Evolutionary conservation across 495 filamentous ascomycete genomes (phyloP), one percentile per base, ranked within the genome.

Genomic region (Talaromyces liani): DNA sequence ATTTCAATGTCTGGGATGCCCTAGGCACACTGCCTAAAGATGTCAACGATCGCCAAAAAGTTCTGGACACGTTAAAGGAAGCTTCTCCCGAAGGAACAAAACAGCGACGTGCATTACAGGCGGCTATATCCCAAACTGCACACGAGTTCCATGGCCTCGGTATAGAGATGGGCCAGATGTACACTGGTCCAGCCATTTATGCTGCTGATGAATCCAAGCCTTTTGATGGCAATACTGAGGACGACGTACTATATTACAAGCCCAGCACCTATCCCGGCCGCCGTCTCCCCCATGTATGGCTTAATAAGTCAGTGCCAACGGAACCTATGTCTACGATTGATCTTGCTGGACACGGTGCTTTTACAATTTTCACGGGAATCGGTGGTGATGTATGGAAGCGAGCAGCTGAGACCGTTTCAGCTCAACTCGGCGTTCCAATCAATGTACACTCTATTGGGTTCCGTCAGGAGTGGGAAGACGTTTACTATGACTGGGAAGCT

Each of bases 271-370:
- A 80, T 63, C 82, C 82, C 6, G 82, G 82, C 24, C 74, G 71
- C 41, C 73, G 82, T 8, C 67, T 83, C 3, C 82, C 82, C 6
- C 82, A 85, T 66, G 82, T 76, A 1, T 85, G 82, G 82, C 67
- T 85, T 0, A 83, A 82, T 31, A 75, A 72, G 16, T 63, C 66
- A 3, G 61, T 70, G 14, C 80, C 81, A 2, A 66, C 65, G 12
- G 69, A 77, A 54, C 65, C 66, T 27, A 64, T 83, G 58, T 82
- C 80, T 2, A 84, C 80, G 2, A 76, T 82, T 54, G 83, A 85
- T 65, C 61, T 85, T 6, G 80, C 80, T 3, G 83, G 82, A 6
- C 70, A 82, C 62, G 78, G 82, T 1, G 62, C 64, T 3, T 85
- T 84, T 67, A 72, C 69, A 22, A 62, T 85, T 0, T 64, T 83